A percentile compares a stretch with the other conserved stretches of the same genome.
Evolutionary conservation across 1,284 basidiomycete genomes (phyloP).

Genomic region (Takashimella tepidaria): DNA sequence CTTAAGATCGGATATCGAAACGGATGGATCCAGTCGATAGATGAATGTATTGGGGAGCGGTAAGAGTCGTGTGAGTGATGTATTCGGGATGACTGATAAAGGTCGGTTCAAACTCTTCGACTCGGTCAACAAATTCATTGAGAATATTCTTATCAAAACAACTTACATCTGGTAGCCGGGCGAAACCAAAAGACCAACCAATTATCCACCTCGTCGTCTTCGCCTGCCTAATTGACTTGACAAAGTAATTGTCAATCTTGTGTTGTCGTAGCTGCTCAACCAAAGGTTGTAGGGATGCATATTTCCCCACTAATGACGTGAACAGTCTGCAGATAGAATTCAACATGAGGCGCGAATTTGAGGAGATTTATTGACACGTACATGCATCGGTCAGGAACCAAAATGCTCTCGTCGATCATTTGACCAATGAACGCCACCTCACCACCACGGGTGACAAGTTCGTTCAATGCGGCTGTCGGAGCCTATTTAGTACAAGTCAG

Average conservation of each 20-base stretch:
- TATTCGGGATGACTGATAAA: slow-evolving; percentile 46
- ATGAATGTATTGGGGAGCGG: slow-evolving; percentile 44
- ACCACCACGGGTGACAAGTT: slow-evolving; percentile 83
- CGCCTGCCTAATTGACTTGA: slow-evolving; percentile 77
- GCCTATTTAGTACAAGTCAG: slow-evolving; percentile 57
- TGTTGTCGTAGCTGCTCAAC: slow-evolving; percentile 56
- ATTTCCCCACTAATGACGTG: slow-evolving; percentile 84
- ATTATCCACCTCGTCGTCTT: slow-evolving; percentile 83
- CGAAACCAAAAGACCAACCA: slow-evolving; percentile 68
- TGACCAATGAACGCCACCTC: slow-evolving; percentile 69
- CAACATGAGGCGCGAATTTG: too few species aligned
- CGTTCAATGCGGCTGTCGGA: slow-evolving; percentile 74
- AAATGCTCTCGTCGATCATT: slow-evolving; percentile 71
- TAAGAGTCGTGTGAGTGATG: slow-evolving; percentile 54
- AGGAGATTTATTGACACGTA: too few species aligned
- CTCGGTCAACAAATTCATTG: neutral
- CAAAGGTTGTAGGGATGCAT: slow-evolving; percentile 64
- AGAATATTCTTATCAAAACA: too few species aligned
- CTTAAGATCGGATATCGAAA: neutral
- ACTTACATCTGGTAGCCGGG: slow-evolving; percentile 69
- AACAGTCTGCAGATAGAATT: slow-evolving; percentile 54
- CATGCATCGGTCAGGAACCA: slow-evolving; percentile 50
- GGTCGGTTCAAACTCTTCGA: slow-evolving; percentile 21
- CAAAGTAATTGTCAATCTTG: slow-evolving; percentile 73
- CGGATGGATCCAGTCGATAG: neutral